Conservation (phyloP, 2,329 filamentous ascomycete species). For the Periconia sp. region DNA sequence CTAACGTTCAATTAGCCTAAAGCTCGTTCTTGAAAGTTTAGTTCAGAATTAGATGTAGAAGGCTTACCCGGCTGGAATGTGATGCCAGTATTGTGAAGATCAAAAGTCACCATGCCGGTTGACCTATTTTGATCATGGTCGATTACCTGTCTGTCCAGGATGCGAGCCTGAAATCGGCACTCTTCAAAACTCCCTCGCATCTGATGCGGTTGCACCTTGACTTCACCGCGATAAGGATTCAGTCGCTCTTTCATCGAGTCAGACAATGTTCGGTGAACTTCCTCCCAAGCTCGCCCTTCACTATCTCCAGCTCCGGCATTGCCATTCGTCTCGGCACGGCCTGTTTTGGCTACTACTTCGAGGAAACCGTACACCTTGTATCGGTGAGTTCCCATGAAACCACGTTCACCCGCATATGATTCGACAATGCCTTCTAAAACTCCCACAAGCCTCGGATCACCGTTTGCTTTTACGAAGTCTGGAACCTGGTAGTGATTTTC, state of each 20-base stretch:
- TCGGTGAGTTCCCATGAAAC: constrained; percentile 62
- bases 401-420: constrained; percentile 60
- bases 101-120: constrained; percentile 58
- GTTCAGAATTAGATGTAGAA: background rate
- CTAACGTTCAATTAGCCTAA: background rate
- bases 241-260: constrained; percentile 61
- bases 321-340: constrained; percentile 61
- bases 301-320: constrained; percentile 54
- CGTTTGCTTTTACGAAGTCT: constrained; percentile 57
- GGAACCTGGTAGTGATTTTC: constrained; percentile 61
- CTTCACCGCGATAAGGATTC: constrained; percentile 55
- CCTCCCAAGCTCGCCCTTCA: constrained; percentile 56
- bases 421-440: constrained; percentile 62
- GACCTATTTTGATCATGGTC: constrained; percentile 54
- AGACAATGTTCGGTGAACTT: constrained; percentile 58
- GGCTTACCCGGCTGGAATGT: constrained; percentile 54
- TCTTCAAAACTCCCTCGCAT: constrained; percentile 63
- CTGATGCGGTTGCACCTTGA: constrained; percentile 58
- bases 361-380: constrained; percentile 64
- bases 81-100: constrained; percentile 59
- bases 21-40: background rate
- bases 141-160: constrained; percentile 53
- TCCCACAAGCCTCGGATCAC: constrained; percentile 57
- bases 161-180: constrained; percentile 56
- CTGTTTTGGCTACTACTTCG: constrained; percentile 61